Evolutionary conservation across 768 basidiomycete genomes (phyloP), one percentile per base, ranked within the genome.

Genomic region (Pleurotus ostreatus): DNA sequence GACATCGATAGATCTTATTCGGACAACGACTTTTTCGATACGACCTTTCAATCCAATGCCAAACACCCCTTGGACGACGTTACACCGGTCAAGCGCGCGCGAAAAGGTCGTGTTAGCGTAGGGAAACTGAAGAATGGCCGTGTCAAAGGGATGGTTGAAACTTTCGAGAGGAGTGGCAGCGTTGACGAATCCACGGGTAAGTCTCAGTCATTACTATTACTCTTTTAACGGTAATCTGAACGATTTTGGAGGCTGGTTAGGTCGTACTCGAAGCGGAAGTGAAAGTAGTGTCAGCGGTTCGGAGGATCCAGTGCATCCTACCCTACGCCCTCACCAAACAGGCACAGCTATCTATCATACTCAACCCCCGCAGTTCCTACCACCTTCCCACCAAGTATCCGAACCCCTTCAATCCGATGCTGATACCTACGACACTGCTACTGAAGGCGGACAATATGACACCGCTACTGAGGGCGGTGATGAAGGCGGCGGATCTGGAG

Each of bases 141-240:
- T 44, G 69, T 70, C 2, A 55, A 61, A 3, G 68, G 68, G 8
- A 65, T 70, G 62, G 62, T 70, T 1, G 65, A 61, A 22, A 65
- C 58, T n/a, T 61, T 69, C 15, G 69, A 70, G 47, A 58, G 62
- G 13, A 62, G 62, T 44, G 26, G 56, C 7, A 62, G 65, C 44
- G 59, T 61, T 12, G 62, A 63, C n/a, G 62, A 63, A 11, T 46
- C 45, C 2, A 22, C 40, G 8, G 25, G 39, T 53, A 8, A 52
- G 51, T 41, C 22, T 15, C 5, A 18, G 2, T 25, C 46, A 8
- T 47, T 44, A n/a, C n/a, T n/a, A n/a, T n/a, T n/a, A n/a, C n/a
- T n/a, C n/a, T n/a, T n/a, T n/a, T n/a, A 44, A n/a, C 43, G n/a
- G n/a, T 12, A 4, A 16, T 16, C 3, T 4, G 2, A n/a, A 16